These are phyloP conservation scores for Phytophthora megakarya DNA, from an alignment of 352 stramenopile species.

Conservation along the genomic window DNA sequence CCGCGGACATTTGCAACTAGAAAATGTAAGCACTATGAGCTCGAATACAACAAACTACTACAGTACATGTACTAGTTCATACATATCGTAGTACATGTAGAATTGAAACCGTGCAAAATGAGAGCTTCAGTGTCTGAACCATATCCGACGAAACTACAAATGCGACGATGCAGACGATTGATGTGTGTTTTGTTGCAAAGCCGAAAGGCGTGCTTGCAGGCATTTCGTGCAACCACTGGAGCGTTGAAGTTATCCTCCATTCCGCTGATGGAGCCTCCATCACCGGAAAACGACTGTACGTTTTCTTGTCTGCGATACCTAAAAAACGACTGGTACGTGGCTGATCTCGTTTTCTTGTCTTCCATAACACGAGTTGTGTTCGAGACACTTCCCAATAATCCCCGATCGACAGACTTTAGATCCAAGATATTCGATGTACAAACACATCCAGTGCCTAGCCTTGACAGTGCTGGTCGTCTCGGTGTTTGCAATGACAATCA, in stretches of 20 bases:
- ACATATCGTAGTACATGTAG: no score
- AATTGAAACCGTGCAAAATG: no score
- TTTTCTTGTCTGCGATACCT: constrained; percentile 9
- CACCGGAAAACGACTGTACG: constrained; percentile 34
- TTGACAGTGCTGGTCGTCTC: constrained; percentile 8
- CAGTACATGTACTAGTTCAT: no score
- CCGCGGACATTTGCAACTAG: constrained; percentile 45
- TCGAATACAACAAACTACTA: no score
- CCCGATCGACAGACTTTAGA: neutral
- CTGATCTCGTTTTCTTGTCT: neutral
- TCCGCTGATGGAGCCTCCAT: no score
- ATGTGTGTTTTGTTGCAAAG: no score
- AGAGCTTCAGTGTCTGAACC: no score
- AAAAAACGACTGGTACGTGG: constrained; percentile 11
- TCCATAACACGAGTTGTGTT: neutral
- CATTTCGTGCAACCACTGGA: no score
- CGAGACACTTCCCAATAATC: constrained; percentile 14
- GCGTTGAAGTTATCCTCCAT: constrained; percentile 12
- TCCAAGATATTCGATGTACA: neutral
- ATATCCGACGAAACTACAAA: no score
- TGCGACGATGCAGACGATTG: no score
- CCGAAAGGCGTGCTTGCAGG: no score
- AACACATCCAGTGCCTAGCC: no score
- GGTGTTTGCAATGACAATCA: neutral
- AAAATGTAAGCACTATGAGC: neutral